Base-by-base conservation (phyloP, 129 eudicot species). In the Chrysanthemum seticuspe region DNA sequence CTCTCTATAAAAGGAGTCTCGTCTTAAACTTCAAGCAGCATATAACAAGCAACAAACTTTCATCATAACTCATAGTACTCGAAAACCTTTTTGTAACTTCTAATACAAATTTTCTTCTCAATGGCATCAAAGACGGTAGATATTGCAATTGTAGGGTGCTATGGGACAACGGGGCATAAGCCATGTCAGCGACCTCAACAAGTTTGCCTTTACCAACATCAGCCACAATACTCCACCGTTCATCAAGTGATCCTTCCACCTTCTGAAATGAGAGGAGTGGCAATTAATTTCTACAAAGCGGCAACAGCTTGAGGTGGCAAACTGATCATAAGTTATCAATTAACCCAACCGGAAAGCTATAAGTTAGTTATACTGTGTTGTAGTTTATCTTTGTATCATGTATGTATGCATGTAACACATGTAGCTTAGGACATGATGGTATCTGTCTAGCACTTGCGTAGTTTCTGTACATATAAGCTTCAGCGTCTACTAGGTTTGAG, bases 111-210 rank as follows among this genome's bases (percentile, higher is more conserved):
- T 5, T 68, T 52, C n/a, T n/a, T 76, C 59, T 65, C 29, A 8
- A 84, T 84, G 85, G 78, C 85, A 66, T 78, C 78, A 18, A 78
- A 79, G 65, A 76, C 63, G 47, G 47, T 40, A 8, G 67, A 77
- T 51, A 67, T 65, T 57, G 7, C 60, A 10, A 54, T 70, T 56
- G 68, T 61, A 50, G 88, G 78, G 25, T 65, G 74, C 62, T 53
- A 62, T 51, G 79, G 70, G 54, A 23, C 58, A 45, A 84, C 2
- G 65, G 75, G 79, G 57, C 47, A 6, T 40, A 40, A 40, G 10
- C 47, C 47, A 40, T 40, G 47, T 40, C 76, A 78, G 65, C 65
- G 13, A 57, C 76, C 77, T 29, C 84, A 57, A 29, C 74, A 75
- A 55, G 71, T 55, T 15, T 80, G 80, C 10, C 68, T 49, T 62